Percentiles rank a stretch among this genome's conserved stretches.
These are phyloP conservation scores for Pythium dissotocum DNA, from an alignment of 352 stramenopile species.

Conservation along the genomic window DNA sequence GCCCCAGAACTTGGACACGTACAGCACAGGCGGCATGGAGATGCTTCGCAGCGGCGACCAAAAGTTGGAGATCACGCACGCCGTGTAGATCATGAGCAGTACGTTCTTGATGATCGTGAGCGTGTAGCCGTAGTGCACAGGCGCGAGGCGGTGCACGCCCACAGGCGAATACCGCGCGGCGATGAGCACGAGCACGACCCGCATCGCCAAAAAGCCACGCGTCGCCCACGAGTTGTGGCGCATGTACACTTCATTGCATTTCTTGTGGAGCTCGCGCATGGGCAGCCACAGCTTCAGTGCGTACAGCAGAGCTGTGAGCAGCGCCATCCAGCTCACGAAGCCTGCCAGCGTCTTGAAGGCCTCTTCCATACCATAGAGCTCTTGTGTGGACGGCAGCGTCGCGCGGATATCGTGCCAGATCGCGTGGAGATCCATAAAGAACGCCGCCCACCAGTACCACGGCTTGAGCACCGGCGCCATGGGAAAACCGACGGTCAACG, in stretches of 20 bases:
- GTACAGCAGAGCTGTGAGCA: constrained; percentile 69
- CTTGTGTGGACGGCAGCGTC: constrained; percentile 64
- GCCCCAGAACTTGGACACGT: constrained; percentile 70
- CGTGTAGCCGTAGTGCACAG: constrained; percentile 72
- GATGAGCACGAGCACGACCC: constrained; percentile 55
- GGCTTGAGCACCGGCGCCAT: constrained; percentile 88
- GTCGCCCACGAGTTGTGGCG: constrained; percentile 49
- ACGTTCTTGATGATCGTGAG: constrained; percentile 82
- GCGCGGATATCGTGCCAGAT: constrained; percentile 87
- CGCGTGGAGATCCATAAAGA: constrained; percentile 78
- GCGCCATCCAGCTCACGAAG: constrained; percentile 54
- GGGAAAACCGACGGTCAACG: constrained; percentile 81
- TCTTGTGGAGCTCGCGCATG: constrained; percentile 57
- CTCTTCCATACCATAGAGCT: constrained; percentile 70
- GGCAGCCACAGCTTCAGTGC: constrained; percentile 62
- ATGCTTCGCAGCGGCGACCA: constrained; percentile 53
- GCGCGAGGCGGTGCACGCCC: constrained; percentile 68
- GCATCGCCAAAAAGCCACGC: constrained; percentile 56
- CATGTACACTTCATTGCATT: constrained; percentile 58
- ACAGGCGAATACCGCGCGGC: constrained; percentile 57
- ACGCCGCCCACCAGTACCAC: constrained; percentile 87
- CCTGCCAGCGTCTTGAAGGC: constrained; percentile 60
- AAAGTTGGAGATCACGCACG: constrained; percentile 81
- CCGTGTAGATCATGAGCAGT: constrained; percentile 73
- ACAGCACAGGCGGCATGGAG: constrained; percentile 71